These are phyloP conservation scores for Chlorophyllum brunneum DNA, from an alignment of 768 basidiomycete species.

Conservation along the genomic window DNA sequence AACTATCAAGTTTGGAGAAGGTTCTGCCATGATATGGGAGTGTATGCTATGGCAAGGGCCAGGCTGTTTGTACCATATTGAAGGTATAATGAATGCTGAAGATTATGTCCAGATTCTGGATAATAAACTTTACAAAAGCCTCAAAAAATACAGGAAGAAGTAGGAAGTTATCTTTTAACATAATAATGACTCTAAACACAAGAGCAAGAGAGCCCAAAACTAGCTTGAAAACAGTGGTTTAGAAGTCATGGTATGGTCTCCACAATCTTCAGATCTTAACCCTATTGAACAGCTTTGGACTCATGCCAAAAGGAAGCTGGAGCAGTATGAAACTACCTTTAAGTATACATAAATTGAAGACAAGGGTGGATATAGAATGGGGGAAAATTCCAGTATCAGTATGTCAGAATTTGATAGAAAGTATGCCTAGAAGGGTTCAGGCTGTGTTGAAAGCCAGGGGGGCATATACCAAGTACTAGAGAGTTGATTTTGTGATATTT, in stretches of 20 bases:
- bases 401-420: no score
- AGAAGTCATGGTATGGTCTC: constrained; percentile 24
- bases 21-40: constrained; percentile 24
- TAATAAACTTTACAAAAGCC: constrained; percentile 14
- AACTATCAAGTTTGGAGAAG: constrained; percentile 23
- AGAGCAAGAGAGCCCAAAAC: constrained; percentile 17
- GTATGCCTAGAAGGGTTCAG: no score
- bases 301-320: constrained; percentile 10
- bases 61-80: constrained; percentile 15
- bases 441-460: no score
- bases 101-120: constrained; percentile 21
- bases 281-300: constrained; percentile 30
- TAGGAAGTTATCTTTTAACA: constrained; percentile 20
- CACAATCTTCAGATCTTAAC: constrained; percentile 30
- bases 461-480: no score
- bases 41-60: constrained; percentile 22
- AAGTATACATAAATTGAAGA: no score
- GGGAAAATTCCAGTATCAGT: no score
- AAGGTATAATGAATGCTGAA: constrained; percentile 22
- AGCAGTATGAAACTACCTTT: background rate
- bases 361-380: no score
- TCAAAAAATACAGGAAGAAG: constrained; percentile 10
- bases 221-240: constrained; percentile 27
- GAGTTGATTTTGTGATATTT: no score
- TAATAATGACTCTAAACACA: constrained; percentile 32